Conservation (phyloP, 305 asterid species). For the Solanum hybrid region DNA sequence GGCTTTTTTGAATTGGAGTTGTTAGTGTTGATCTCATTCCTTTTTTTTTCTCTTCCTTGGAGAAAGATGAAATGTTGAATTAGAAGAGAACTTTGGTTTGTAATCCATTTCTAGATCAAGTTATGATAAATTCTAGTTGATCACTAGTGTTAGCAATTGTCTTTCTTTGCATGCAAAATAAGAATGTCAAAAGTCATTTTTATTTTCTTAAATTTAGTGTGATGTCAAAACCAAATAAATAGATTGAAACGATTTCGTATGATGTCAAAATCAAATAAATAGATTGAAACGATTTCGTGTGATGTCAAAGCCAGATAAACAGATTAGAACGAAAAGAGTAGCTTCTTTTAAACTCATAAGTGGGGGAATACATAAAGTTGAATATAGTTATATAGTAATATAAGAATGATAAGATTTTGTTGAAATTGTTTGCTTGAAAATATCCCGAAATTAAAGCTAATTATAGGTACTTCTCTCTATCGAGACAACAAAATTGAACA, state of each 20-base stretch:
- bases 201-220: background rate
- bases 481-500: background rate
- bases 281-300: too few relatives aligned
- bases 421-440: background rate
- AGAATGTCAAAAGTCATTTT: background rate
- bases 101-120: slow-evolving; percentile 4
- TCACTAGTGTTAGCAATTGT: background rate
- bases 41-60: background rate
- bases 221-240: background rate
- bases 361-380: background rate
- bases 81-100: slow-evolving; percentile 1
- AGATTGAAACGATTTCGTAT: too few relatives aligned
- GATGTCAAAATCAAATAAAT: background rate
- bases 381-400: background rate
- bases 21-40: background rate
- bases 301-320: background rate
- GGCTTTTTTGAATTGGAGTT: background rate
- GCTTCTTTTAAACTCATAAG: background rate
- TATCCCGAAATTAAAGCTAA: background rate
- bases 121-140: background rate
- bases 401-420: background rate
- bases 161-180: background rate
- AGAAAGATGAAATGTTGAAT: background rate
- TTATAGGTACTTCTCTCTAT: background rate
- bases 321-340: background rate